These are phyloP conservation scores for Colletotrichum viniferum DNA, from an alignment of 2,329 filamentous ascomycete genomes.

Conservation along the genomic window DNA sequence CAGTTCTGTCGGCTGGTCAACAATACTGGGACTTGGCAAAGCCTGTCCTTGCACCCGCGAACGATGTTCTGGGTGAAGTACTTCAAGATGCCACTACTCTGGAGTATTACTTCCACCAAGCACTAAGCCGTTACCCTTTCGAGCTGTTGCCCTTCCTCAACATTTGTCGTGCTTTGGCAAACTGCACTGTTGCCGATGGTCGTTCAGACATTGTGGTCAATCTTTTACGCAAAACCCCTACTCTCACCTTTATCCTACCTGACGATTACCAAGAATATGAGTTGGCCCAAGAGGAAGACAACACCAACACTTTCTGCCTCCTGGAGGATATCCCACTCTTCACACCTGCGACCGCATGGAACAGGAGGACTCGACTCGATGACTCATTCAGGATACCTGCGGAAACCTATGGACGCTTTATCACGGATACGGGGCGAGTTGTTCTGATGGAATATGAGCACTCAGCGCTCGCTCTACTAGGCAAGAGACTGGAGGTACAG, in stretches of 20 bases:
- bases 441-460: constrained; percentile 80
- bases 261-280: constrained; percentile 75
- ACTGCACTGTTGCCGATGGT: constrained; percentile 36
- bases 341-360: constrained; percentile 47
- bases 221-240: constrained; percentile 72
- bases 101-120: constrained; percentile 66
- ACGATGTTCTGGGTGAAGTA: constrained; percentile 10
- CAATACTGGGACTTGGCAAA: constrained; percentile 59
- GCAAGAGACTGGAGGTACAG: constrained; percentile 74
- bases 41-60: constrained; percentile 20
- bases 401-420: constrained; percentile 72
- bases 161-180: constrained; percentile 68
- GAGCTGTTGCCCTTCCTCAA: constrained; percentile 81
- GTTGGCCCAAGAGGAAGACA: constrained; percentile 83
- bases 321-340: constrained; percentile 69
- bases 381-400: constrained; percentile 66
- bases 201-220: constrained; percentile 59
- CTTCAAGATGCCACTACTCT: constrained; percentile 45
- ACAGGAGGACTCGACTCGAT: constrained; percentile 46
- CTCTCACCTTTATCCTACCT: constrained; percentile 80
- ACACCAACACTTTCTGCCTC: constrained; percentile 78
- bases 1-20: constrained; percentile 62
- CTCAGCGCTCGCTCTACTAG: constrained; percentile 80
- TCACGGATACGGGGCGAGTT: constrained; percentile 78
- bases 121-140: constrained; percentile 81